Percentiles rank a stretch among this genome's conserved stretches.
phyloP scores from a whole-genome alignment of 169 alveolate species.

The Hammondia hammondi region DNA sequence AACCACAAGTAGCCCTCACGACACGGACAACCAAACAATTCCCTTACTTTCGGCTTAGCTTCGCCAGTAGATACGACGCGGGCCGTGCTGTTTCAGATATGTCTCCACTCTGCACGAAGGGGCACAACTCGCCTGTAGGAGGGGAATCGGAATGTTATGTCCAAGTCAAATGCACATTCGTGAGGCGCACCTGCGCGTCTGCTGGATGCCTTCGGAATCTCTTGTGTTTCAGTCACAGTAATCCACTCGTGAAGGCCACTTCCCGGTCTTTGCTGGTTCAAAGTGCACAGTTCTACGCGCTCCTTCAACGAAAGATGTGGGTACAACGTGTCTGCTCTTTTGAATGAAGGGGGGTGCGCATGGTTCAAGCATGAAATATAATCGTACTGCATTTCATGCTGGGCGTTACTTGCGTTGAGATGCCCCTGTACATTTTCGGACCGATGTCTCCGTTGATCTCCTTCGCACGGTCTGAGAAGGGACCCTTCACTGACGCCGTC shows the following conservation, averaged over 20 bases:
- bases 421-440: background rate
- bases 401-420: background rate
- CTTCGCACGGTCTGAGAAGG: slow-evolving; percentile 3
- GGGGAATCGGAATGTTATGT: background rate
- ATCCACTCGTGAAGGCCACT: slow-evolving; percentile 36
- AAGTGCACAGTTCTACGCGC: slow-evolving; percentile 24
- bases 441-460: slow-evolving; percentile 37
- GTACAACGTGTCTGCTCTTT: background rate
- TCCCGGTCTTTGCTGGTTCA: slow-evolving; percentile 38
- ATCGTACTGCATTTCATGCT: slow-evolving; percentile 39
- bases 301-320: background rate
- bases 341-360: no score
- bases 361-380: background rate
- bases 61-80: background rate
- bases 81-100: background rate
- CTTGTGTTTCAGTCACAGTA: slow-evolving; percentile 11
- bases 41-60: background rate
- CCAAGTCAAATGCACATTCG: background rate
- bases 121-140: slow-evolving; percentile 7
- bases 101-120: background rate
- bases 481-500: background rate
- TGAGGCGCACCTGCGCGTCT: background rate
- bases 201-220: background rate
- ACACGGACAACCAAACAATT: background rate
- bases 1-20: no score